A percentile compares a stretch with the other conserved stretches of the same genome.
These are phyloP conservation scores for Dactylellina parvicollis DNA, from an alignment of 2,329 filamentous ascomycete species.

Conservation along the genomic window DNA sequence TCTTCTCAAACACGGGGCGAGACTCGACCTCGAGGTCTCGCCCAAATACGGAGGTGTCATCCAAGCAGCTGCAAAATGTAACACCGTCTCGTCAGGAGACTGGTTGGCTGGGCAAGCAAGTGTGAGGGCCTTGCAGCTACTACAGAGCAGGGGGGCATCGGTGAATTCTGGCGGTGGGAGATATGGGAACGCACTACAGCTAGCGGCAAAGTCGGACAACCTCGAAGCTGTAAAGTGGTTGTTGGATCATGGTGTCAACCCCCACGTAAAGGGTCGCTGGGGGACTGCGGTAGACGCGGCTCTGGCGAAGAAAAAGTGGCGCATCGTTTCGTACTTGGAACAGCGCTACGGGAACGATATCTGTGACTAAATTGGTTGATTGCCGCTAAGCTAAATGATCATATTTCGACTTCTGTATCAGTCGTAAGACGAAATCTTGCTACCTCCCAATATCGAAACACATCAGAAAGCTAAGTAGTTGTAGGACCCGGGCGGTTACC, in stretches of 20 bases:
- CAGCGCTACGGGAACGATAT: constrained; percentile 44
- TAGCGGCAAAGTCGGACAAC: constrained; percentile 22
- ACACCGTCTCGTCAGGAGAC: neutral
- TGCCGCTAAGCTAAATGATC: no score
- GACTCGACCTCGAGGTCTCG: constrained; percentile 6
- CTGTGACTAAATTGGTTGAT: no score
- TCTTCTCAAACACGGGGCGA: constrained; percentile 28
- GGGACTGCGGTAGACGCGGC: constrained; percentile 25
- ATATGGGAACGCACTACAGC: constrained; percentile 28
- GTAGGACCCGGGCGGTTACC: no score
- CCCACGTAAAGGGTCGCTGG: constrained; percentile 10
- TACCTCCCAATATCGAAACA: no score
- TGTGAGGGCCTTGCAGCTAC: constrained; percentile 25
- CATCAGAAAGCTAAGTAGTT: no score
- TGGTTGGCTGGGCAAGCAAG: constrained; percentile 16
- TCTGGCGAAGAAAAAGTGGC: constrained; percentile 23
- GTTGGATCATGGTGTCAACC: constrained; percentile 19
- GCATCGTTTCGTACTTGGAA: constrained; percentile 37
- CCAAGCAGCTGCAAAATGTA: constrained; percentile 19
- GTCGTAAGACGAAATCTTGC: no score
- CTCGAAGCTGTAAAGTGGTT: constrained; percentile 31
- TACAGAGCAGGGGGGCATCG: constrained; percentile 25
- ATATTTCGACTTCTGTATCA: no score
- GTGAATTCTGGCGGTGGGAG: constrained; percentile 8
- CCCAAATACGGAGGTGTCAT: constrained; percentile 32